These are phyloP conservation scores for Pythium insidiosum DNA, from an alignment of 352 stramenopile species.

Conservation along the genomic window DNA sequence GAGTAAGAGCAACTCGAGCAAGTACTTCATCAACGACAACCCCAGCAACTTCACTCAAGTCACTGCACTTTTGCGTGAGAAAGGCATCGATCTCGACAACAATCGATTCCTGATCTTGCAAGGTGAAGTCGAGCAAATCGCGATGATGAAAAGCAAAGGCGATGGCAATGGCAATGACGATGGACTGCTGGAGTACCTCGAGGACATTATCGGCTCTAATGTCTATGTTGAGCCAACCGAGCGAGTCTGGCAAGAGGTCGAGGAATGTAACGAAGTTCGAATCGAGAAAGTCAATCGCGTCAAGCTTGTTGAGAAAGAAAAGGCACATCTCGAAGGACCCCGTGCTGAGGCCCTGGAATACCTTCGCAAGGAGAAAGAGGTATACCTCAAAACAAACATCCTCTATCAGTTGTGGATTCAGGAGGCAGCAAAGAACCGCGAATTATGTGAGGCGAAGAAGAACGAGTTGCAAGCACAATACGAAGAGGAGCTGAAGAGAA, in stretches of 20 bases:
- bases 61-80: constrained; percentile 88
- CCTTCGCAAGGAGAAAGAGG: constrained; percentile 92
- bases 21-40: constrained; percentile 95
- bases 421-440: constrained; percentile 70
- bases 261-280: constrained; percentile 88
- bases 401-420: constrained; percentile 94
- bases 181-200: constrained; percentile 98
- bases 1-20: constrained; percentile 92
- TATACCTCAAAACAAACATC: constrained; percentile 95
- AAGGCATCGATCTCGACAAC: constrained; percentile 99
- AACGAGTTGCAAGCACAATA: constrained; percentile 70
- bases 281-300: constrained; percentile 96
- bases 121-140: constrained; percentile 96
- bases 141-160: constrained; percentile 99
- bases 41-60: constrained; percentile 94
- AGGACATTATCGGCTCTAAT: constrained; percentile 99
- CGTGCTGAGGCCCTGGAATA: constrained; percentile 94
- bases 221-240: constrained; percentile 96
- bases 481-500: constrained; percentile 56
- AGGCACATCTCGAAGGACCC: constrained; percentile 90
- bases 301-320: constrained; percentile 98
- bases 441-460: constrained; percentile 51
- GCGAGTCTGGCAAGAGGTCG: constrained; percentile 89
- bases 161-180: constrained; percentile 91
- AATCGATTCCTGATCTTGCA: constrained; percentile 99